Base-by-base conservation (phyloP, 163 green algal species). In the Picocystis sp. region DNA sequence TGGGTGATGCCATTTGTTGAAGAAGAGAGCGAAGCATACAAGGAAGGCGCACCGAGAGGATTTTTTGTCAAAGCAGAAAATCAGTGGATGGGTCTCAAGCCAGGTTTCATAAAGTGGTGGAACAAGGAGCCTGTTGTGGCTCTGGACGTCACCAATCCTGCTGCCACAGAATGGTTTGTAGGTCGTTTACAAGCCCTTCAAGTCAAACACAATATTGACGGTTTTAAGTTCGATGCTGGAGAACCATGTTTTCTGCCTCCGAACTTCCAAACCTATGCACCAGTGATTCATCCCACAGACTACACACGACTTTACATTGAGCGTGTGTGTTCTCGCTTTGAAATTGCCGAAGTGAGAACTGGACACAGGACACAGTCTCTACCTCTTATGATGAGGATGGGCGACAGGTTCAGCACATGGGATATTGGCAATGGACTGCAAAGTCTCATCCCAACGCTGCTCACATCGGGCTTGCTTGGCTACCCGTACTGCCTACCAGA, bases 401-500 rank as follows among this genome's bases (percentile, higher is more conserved):
- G 74, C 19, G 74, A 82, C 46, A 54, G 69, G 13, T 81, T 81
- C 53, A 73, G 57, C 19, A 76, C 63, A 2, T 82, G 73, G 73
- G 66, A 66, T 45, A 58, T 61, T 41, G 60, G 49, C 11, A 82
- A 82, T 61, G 74, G 74, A 21, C 58, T 82, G 19, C 58, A 60
- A 11, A 72, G 60, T 38, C 42, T 81, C 22, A 81, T 82, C 52
- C 74, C 74, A 10, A 77, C 70, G 12, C 57, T 82, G 45, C 64
- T 82, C 23, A 81, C 74, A 2, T 74, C 63, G 1, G 73, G 73
- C 22, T 22, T 82, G 6, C 55, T 78, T 17, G 74, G 74, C 11
- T 82, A 82, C 58, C 74, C 74, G 21, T 82, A 81, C 60, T 73
- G 59, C 33, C 56, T 82, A n/a, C 74, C 74, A 23, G 74, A 82